These are phyloP conservation scores for Neocatenulostroma microsporum DNA, from an alignment of 2,329 filamentous ascomycete genomes.

Conservation along the genomic window DNA sequence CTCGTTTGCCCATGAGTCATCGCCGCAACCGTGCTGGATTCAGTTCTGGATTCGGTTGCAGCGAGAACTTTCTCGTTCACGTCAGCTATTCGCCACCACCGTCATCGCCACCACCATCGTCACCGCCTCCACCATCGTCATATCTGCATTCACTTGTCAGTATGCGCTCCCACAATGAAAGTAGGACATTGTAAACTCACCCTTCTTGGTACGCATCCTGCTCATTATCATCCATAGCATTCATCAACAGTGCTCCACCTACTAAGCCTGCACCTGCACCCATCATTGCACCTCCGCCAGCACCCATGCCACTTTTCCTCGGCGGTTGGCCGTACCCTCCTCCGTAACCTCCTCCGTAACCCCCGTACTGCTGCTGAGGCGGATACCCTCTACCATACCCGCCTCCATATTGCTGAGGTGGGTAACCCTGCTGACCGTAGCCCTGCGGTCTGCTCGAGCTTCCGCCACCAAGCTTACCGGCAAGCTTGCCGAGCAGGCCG, in stretches of 20 bases:
- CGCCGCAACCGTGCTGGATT: too few species aligned
- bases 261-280: constrained; percentile 75
- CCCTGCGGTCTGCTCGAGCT: constrained; percentile 14
- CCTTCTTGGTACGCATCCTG: constrained; percentile 46
- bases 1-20: too few species aligned
- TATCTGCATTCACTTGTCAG: too few species aligned
- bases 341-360: too few species aligned
- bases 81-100: background rate
- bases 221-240: constrained; percentile 51
- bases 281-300: constrained; percentile 64
- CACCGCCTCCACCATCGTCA: constrained; percentile 13
- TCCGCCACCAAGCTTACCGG: constrained; percentile 36
- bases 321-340: constrained; percentile 35
- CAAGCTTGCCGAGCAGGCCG: constrained; percentile 46
- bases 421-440: too few species aligned
- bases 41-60: too few species aligned
- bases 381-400: too few species aligned
- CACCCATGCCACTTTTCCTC: constrained; percentile 51
- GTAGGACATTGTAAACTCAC: too few species aligned
- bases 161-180: too few species aligned
- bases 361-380: constrained; percentile 25
- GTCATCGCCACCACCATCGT: constrained; percentile 8
- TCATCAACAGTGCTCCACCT: constrained; percentile 65
- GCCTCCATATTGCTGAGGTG: too few species aligned
- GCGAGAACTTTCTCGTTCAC: too few species aligned